Base-by-base conservation (phyloP, 73 alveolate species). In the Paramecium caudatum region DNA sequence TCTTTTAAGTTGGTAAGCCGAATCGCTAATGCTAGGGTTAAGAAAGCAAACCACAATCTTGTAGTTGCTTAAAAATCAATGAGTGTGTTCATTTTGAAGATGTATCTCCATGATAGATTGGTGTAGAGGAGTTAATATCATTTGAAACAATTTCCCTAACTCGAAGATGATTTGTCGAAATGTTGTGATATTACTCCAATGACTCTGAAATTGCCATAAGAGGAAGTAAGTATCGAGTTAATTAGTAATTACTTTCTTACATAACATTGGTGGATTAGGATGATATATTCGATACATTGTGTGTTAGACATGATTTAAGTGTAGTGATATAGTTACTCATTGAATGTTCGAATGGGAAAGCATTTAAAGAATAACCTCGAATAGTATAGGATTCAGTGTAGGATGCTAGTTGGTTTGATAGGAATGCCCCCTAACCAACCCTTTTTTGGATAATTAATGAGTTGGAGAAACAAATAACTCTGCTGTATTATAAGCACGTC, bases 331-430 rank as follows among this genome's bases (percentile, higher is more conserved):
- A 7, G 16, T 19, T 74, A 3, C 32, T 74, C 3, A 16, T 45
- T 5, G 88, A 74, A 13, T 74, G 88, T 27, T 74, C 88, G 21
- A 74, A 74, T 74, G 88, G 88, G 3, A 27, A 27, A 25, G 88
- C 88, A n/a, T 74, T 74, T 19, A n/a, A 63, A 36, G 43, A 30
- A 9, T 17, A 74, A 21, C 46, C 55, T 3, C 36, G 43, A 17
- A 39, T 74, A 10, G 12, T 41, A 5, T 45, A 74, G 6, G 69
- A 74, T 37, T 39, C 49, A 15, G 88, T 74, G 19, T 27, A 37
- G 43, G 47, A 74, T 45, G 88, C 88, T 37, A 16, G 19, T 21
- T 74, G 88, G 88, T 74, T 74, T 37, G 47, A 74, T 41, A 23
- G 69, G 9, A 74, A 5, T 16, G 6, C 49, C 21, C 47, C 43